Conservation (phyloP, 1,284 basidiomycete species). For the Phylloporus sp. region DNA sequence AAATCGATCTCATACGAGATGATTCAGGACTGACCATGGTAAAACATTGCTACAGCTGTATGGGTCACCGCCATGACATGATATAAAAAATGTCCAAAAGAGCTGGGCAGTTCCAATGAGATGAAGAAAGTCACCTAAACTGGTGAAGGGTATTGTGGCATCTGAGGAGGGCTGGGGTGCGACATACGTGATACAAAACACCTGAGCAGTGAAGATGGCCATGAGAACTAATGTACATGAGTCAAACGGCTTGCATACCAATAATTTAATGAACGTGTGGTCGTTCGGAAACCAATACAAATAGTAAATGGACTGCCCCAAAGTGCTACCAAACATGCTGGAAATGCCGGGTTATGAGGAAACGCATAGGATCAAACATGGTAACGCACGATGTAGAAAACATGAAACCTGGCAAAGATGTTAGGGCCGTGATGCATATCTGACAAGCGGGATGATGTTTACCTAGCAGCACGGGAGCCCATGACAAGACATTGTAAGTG, state of each 20-base stretch:
- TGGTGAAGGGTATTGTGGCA: background rate
- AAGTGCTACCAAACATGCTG: constrained; percentile 18
- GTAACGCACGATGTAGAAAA: constrained; percentile 14
- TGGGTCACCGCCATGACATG: constrained; percentile 10
- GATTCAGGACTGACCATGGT: constrained; percentile 10
- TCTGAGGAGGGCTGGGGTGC: background rate
- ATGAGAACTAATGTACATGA: background rate
- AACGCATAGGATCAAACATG: background rate
- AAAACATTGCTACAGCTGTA: constrained; percentile 10
- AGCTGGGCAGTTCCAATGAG: constrained; percentile 16
- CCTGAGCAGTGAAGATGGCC: constrained; percentile 14
- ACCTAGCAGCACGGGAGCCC: constrained; percentile 22
- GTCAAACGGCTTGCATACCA: constrained; percentile 8
- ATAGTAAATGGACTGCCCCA: constrained; percentile 23
- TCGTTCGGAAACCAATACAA: constrained; percentile 22
- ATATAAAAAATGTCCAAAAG: constrained; percentile 16
- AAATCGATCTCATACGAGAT: background rate
- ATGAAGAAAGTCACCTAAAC: background rate
- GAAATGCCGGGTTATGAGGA: background rate
- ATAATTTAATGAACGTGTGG: constrained; percentile 3
- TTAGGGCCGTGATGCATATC: background rate
- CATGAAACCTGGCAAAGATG: constrained; percentile 11
- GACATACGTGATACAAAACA: constrained; percentile 6
- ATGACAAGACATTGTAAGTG: constrained; percentile 2
- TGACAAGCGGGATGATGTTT: background rate